These are phyloP conservation scores for Backusella australiensis DNA, from an alignment of 192 early-diverging fungal genomes.

Conservation along the genomic window DNA sequence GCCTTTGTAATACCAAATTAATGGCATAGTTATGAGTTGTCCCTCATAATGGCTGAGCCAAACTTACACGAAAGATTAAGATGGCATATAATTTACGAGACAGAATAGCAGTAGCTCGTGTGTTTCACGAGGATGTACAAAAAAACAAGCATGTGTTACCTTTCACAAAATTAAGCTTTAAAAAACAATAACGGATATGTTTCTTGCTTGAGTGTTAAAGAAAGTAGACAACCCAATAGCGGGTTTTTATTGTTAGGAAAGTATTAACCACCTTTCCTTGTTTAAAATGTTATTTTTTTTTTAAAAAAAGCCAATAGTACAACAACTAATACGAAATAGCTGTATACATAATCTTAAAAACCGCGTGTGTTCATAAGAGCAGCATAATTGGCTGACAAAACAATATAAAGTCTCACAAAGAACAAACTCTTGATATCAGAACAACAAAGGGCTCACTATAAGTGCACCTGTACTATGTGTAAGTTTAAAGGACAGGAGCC, in stretches of 20 bases:
- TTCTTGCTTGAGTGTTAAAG: background rate
- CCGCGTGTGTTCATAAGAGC: background rate
- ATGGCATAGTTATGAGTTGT: background rate
- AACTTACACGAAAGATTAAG: background rate
- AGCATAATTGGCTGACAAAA: background rate
- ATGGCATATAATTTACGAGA: background rate
- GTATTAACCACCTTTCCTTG: background rate
- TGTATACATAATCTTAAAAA: background rate
- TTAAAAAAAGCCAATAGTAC: background rate
- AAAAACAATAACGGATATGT: background rate
- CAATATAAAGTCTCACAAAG: background rate
- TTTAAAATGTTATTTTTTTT: background rate
- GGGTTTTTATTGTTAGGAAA: background rate
- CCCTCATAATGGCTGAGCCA: background rate
- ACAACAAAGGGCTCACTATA: background rate
- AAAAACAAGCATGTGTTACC: background rate
- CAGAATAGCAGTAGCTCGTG: background rate
- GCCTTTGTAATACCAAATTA: background rate
- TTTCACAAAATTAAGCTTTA: background rate
- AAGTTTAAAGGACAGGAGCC: background rate
- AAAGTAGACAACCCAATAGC: background rate
- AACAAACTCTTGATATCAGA: background rate
- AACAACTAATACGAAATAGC: background rate
- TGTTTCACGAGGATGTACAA: background rate
- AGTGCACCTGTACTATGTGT: background rate